These are phyloP conservation scores for Mycosarcoma mackinlayi DNA, from an alignment of 1,284 basidiomycete species.

Conservation along the genomic window DNA sequence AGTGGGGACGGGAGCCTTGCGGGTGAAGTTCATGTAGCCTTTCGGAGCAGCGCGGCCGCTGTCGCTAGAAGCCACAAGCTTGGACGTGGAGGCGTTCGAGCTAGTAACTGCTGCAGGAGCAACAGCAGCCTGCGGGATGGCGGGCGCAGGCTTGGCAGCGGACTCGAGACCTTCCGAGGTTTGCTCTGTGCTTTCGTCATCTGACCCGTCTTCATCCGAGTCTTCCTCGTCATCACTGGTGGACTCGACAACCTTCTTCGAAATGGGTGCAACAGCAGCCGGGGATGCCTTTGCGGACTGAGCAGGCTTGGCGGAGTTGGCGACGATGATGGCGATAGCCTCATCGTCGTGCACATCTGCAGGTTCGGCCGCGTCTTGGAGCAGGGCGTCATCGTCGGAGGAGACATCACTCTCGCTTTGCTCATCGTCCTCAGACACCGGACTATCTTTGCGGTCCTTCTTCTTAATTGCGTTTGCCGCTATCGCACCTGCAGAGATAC, in stretches of 20 bases:
- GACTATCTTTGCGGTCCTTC: conserved; percentile 3
- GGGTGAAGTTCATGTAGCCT: conserved; percentile 35
- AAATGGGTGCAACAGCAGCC: not conserved
- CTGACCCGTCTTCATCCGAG: conserved; percentile 18
- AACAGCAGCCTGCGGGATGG: conserved; percentile 15
- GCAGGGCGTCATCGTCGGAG: conserved; percentile 20
- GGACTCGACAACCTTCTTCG: conserved; percentile 22
- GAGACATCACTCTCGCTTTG: conserved; percentile 20
- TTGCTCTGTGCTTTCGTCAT: conserved; percentile 41
- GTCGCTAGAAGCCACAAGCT: conserved; percentile 17
- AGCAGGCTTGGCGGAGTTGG: conserved; percentile 12
- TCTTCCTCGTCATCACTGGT: conserved; percentile 44
- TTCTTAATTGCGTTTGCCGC: conserved; percentile 20
- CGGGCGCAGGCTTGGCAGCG: conserved; percentile 19
- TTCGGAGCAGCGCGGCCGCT: conserved; percentile 28
- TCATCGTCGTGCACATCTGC: conserved; percentile 48
- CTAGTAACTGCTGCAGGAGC: conserved; percentile 6
- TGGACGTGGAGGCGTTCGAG: conserved; percentile 10
- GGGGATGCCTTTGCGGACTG: conserved; percentile 5
- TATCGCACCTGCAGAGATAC: conserved; percentile 21
- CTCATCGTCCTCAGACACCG: conserved; percentile 6
- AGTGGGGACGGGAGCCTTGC: conserved; percentile 21
- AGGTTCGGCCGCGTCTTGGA: conserved; percentile 39
- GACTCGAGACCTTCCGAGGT: conserved; percentile 33
- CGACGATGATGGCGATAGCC: conserved; percentile 20